Conservation (phyloP, 768 basidiomycete species). For the Phaeotremella skinneri region DNA sequence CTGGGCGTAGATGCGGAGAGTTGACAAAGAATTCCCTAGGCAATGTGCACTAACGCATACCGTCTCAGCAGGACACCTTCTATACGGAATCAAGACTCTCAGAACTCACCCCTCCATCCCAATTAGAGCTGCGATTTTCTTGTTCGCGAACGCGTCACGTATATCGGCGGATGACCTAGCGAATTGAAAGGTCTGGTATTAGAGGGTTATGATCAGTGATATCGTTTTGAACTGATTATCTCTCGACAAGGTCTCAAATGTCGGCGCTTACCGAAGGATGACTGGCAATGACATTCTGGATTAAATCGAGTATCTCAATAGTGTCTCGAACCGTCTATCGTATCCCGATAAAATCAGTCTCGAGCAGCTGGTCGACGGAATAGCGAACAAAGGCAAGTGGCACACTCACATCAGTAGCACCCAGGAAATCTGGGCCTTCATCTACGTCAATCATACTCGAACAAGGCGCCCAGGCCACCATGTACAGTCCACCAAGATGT, state of each 20-base stretch:
- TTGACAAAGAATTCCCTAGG: too few species aligned
- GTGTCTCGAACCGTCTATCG: not conserved
- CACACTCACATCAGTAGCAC: constrained; percentile 8
- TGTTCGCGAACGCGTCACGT: constrained; percentile 5
- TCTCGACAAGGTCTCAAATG: constrained; percentile 2
- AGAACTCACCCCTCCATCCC: constrained; percentile 16
- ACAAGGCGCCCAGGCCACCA: constrained; percentile 10
- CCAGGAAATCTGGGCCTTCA: constrained; percentile 3
- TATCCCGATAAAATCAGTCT: not conserved
- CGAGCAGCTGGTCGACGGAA: too few species aligned
- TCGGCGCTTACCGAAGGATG: constrained; percentile 9
- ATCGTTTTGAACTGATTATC: not conserved
- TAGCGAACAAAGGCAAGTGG: too few species aligned
- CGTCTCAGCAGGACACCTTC: too few species aligned
- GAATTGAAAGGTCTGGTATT: constrained; percentile 4
- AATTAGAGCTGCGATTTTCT: constrained; percentile 10
- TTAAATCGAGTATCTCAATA: not conserved
- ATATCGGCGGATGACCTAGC: constrained; percentile 6
- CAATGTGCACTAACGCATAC: too few species aligned
- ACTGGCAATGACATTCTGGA: constrained; percentile 10
- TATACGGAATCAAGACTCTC: too few species aligned
- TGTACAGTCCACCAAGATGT: constrained; percentile 3
- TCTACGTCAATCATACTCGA: too few species aligned
- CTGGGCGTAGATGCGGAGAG: too few species aligned
- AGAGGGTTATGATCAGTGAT: not conserved